Base-by-base conservation (phyloP, 768 basidiomycete genomes). In the Tylopilus balloui region DNA sequence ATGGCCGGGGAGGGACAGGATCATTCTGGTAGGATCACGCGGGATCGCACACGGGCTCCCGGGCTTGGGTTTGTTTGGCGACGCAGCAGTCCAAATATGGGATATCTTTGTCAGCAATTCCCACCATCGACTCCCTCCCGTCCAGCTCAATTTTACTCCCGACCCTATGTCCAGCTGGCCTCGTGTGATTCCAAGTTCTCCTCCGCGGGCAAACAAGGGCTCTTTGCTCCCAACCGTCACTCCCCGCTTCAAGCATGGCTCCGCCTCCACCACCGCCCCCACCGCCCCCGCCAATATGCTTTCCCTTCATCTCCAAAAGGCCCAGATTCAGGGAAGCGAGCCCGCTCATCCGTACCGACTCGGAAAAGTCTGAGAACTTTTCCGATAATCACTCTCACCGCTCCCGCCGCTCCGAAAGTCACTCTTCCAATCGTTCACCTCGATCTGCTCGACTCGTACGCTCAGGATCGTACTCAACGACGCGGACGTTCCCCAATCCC, bases 231-330 rank as follows among this genome's bases (percentile, higher is more conserved):
- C 34, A 15, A 55, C 61, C 48, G 36, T 48, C 58, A 50, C 42
- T 53, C 25, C 21, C 45, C 48, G 25, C 37, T 48, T 67, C 71
- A 60, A 67, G 62, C 63, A 78, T 77, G 76, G 59, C 77, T 42
- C 77, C 78, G 24, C 72, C 47, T 6, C 47, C 70, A 1, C 71
- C 71, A 0, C 79, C 79, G 0, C 78, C 77, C 12, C 80, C 79
- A 1, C 75, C 42, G 0, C 65, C 76, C 0, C 79, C 80, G 7
- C 79, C 80, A 14, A 73, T 81, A 50, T 84, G 82, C 54, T 74
- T 84, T 25, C 83, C 82, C 3, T 84, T 81, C 65, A 60, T 48
- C 20, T 66, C 58, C 0, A 69, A 57, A 50, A 63, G 46, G 21
- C 6, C 65, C 2, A 68, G 48, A 25, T 56, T 57, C 47, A 61